Evolutionary conservation across 164 flowering plant species (phyloP), one percentile per base, ranked within the genome.

Genomic region (Piper longum): DNA sequence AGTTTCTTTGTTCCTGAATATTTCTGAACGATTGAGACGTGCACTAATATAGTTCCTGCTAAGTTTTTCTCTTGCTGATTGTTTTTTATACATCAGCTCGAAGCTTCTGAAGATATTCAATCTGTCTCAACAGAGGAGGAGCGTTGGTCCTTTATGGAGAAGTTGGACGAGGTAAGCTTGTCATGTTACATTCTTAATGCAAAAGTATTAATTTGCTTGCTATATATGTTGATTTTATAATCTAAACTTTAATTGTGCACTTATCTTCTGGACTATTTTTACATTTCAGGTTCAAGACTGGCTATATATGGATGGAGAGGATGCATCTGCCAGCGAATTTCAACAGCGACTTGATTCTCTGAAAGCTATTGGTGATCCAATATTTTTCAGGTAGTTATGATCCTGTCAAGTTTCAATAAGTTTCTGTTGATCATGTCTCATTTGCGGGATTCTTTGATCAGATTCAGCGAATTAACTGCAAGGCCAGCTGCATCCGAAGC

Each of bases 261-360:
- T 60, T 16, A 41, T 56, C 16, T 56, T 60, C 7, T 4, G n/a
- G 16, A 42, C n/a, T 13, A 14, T 48, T 44, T 48, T 18, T 54
- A 39, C 8, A 40, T 16, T 73, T 71, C 74, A 95, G 97, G 96
- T 82, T 61, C 89, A 95, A 79, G 97, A 95, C 7, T 95, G 99
- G 99, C 82, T 95, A 39, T 95, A 95, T 62, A 87, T 80, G 44
- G 99, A 91, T 71, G 99, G 97, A 60, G 99, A 95, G 77, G 93
- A 95, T 85, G 99, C 97, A 61, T 70, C 79, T 64, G 95, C 90
- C 45, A 57, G 71, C 55, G 87, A 95, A 72, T 91, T 95, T 76
- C 71, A 87, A 72, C 78, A 84, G 56, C 85, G 70, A 43, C 78
- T 95, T 45, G 78, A 83, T 76, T 73, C 61, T 59, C 69, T 95